A percentile compares a stretch with the other conserved stretches of the same genome.
Conservation (phyloP, 257 asterid species). For the Fraxinus americana region DNA sequence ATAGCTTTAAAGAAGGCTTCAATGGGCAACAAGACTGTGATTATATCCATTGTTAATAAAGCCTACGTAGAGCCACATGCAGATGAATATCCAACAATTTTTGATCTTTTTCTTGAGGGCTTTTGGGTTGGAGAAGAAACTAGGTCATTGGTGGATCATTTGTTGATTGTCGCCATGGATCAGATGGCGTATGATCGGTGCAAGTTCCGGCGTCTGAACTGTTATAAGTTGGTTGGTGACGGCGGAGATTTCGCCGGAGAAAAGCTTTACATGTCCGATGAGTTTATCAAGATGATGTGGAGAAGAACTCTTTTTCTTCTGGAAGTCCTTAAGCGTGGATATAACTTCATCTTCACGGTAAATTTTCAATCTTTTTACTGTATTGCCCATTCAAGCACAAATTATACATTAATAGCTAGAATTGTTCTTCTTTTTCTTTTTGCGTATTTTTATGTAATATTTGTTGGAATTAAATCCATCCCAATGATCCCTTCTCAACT, state of each 20-base stretch:
- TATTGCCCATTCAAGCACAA: neutral
- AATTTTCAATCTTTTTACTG: neutral
- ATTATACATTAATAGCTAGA: too few relatives aligned
- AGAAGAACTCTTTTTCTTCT: slow-evolving; percentile 57
- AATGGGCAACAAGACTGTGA: slow-evolving; percentile 57
- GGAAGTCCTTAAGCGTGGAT: slow-evolving; percentile 60
- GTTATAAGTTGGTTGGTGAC: slow-evolving; percentile 48
- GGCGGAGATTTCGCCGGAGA: slow-evolving; percentile 50
- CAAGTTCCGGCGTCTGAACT: slow-evolving; percentile 52
- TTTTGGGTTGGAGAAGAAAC: slow-evolving; percentile 78
- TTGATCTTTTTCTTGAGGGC: slow-evolving; percentile 76
- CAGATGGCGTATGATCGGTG: slow-evolving; percentile 60
- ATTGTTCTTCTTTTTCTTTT: too few relatives aligned
- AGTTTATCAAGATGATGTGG: slow-evolving; percentile 92
- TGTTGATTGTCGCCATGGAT: slow-evolving; percentile 72
- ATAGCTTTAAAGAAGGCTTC: slow-evolving; percentile 55
- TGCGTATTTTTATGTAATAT: too few relatives aligned
- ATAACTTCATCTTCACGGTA: slow-evolving; percentile 77
- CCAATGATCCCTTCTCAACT: too few relatives aligned
- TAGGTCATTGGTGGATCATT: slow-evolving; percentile 39
- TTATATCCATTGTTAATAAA: slow-evolving; percentile 56
- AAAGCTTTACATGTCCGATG: slow-evolving; percentile 59
- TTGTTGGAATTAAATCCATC: too few relatives aligned
- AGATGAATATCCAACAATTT: slow-evolving; percentile 54
- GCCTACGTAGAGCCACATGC: slow-evolving; percentile 64